phyloP scores from a whole-genome alignment of 164 flowering plant genomes.

The Buxus sempervirens region DNA sequence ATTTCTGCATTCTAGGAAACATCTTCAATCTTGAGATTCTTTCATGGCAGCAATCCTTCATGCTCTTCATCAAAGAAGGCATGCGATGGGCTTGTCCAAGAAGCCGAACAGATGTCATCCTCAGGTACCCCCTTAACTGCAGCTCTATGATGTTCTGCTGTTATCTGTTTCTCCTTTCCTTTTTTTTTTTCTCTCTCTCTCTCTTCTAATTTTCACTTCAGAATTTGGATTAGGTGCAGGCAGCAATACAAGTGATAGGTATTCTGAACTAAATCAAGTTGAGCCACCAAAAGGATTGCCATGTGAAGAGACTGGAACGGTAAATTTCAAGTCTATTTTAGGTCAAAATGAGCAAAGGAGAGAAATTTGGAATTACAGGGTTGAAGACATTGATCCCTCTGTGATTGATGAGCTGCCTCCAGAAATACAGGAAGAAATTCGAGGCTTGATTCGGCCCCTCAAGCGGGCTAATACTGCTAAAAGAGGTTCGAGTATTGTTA shows the following conservation, averaged over 20 bases:
- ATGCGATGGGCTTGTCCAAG: slow-evolving; percentile 15
- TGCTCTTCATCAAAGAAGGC: slow-evolving; percentile 26
- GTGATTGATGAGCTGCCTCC: slow-evolving; percentile 73
- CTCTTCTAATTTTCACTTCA: not conserved
- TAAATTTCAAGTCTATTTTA: slow-evolving; percentile 1
- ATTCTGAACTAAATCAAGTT: slow-evolving; percentile 17
- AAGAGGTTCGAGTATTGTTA: slow-evolving; percentile 53
- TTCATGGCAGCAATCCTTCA: slow-evolving; percentile 37
- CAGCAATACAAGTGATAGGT: not conserved
- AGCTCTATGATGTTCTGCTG: too few relatives aligned
- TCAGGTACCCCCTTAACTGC: slow-evolving; percentile 31
- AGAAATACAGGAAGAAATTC: slow-evolving; percentile 72
- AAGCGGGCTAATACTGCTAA: slow-evolving; percentile 47
- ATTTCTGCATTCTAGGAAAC: slow-evolving; percentile 44
- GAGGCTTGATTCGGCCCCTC: slow-evolving; percentile 56
- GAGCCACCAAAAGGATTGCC: slow-evolving; percentile 12
- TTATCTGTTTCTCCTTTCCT: not conserved
- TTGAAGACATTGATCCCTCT: slow-evolving; percentile 74
- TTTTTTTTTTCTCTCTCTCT: not conserved
- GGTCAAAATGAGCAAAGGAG: slow-evolving; percentile 23
- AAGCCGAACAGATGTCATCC: slow-evolving; percentile 23
- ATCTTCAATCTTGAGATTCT: slow-evolving; percentile 55
- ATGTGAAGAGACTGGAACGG: slow-evolving; percentile 6
- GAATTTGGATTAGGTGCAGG: slow-evolving; percentile 2
- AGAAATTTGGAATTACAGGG: slow-evolving; percentile 47